A percentile compares a stretch with the other conserved stretches of the same genome.
Conservation (phyloP, 2,329 filamentous ascomycete species). For the Phyllosticta capitalensis region DNA sequence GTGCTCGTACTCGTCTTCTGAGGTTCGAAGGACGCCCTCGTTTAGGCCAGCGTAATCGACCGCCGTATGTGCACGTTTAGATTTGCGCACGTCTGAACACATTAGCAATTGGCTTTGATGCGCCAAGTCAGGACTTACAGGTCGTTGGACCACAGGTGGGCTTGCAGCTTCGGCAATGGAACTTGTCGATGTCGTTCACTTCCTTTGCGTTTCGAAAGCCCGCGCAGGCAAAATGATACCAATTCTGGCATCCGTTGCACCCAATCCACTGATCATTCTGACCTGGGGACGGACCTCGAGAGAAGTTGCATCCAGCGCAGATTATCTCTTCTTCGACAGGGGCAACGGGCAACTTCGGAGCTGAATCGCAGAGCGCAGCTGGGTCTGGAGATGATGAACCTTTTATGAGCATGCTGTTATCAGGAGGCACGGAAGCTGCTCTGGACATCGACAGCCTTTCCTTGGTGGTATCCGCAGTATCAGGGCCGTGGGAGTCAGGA, state of each 20-base stretch:
- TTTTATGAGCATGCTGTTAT: slow-evolving; percentile 11
- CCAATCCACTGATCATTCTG: slow-evolving; percentile 56
- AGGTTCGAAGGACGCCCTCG: slow-evolving; percentile 55
- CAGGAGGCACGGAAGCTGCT: slow-evolving; percentile 20
- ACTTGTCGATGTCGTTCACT: slow-evolving; percentile 58
- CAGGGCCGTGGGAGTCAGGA: background rate
- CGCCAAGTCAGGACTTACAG: slow-evolving; percentile 29
- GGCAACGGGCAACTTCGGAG: background rate
- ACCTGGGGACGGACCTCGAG: slow-evolving; percentile 41
- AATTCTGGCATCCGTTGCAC: slow-evolving; percentile 58
- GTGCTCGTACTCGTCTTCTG: slow-evolving; percentile 54
- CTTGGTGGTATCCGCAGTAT: background rate
- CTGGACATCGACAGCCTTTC: background rate
- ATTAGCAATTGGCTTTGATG: slow-evolving; percentile 16
- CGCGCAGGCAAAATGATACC: slow-evolving; percentile 60
- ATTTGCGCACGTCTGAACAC: slow-evolving; percentile 49
- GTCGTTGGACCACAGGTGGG: slow-evolving; percentile 52
- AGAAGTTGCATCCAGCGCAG: slow-evolving; percentile 49
- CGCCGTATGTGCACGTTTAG: slow-evolving; percentile 52
- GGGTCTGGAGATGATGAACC: background rate
- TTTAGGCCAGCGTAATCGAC: slow-evolving; percentile 62
- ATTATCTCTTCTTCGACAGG: slow-evolving; percentile 27
- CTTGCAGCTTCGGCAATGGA: slow-evolving; percentile 52
- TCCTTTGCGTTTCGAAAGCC: slow-evolving; percentile 56
- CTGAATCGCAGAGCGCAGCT: background rate